Percentiles rank a stretch among this genome's conserved stretches.
These are phyloP conservation scores for Pseudogymnoascus sp. DNA, from an alignment of 2,329 filamentous ascomycete genomes.

Conservation along the genomic window DNA sequence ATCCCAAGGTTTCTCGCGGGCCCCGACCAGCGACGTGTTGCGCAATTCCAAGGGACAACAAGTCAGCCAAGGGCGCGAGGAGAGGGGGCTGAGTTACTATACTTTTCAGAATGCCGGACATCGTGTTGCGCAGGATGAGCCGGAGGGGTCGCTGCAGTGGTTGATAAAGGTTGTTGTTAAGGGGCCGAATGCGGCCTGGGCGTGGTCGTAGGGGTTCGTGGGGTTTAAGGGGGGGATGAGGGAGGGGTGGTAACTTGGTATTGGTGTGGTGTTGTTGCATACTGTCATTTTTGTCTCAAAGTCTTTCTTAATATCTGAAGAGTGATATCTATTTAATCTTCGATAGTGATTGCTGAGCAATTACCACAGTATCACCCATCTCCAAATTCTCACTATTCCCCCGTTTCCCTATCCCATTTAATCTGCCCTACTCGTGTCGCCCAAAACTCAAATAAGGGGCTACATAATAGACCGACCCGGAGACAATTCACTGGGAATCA, in stretches of 20 bases:
- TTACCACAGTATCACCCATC: background rate
- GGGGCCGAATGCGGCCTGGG: background rate
- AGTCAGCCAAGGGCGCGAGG: background rate
- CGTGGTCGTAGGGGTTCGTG: background rate
- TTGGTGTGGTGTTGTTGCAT: background rate
- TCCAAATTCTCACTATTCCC: background rate
- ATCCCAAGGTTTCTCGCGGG: conserved; percentile 47
- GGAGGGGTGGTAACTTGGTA: background rate
- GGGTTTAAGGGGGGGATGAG: background rate
- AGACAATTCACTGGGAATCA: background rate
- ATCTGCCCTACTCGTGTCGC: background rate
- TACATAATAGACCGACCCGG: background rate
- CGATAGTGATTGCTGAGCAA: background rate
- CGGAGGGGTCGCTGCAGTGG: background rate
- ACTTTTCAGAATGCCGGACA: conserved; percentile 7
- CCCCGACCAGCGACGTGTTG: conserved; percentile 28
- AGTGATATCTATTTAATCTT: background rate
- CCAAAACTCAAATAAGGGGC: background rate
- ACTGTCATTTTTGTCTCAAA: background rate
- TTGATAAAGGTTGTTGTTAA: background rate
- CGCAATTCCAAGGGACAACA: background rate
- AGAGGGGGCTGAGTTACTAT: conserved; percentile 10
- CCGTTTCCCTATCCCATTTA: background rate
- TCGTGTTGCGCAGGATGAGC: background rate
- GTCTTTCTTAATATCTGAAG: background rate